These are phyloP conservation scores for Rhizoctonia solani DNA, from an alignment of 1,284 basidiomycete species.

Conservation along the genomic window DNA sequence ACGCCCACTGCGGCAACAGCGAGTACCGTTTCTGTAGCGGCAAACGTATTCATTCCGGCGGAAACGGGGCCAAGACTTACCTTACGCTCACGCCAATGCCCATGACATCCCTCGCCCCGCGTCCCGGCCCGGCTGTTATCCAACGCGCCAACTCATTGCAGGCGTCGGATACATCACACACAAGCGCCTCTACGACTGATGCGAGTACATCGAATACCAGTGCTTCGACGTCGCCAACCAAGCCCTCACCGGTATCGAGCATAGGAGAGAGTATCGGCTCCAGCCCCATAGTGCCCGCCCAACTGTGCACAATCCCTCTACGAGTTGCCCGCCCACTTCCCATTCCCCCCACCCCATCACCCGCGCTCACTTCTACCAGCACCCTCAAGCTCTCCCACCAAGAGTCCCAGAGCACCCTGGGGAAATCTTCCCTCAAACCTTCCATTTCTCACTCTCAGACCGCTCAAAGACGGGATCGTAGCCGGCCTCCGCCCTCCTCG, in stretches of 20 bases:
- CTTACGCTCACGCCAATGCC: neutral
- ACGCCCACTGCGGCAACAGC: neutral
- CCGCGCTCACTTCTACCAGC: conserved; percentile 12
- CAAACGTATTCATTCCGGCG: neutral
- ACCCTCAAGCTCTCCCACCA: conserved; percentile 21
- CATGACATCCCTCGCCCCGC: conserved; percentile 19
- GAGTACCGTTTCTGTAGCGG: neutral
- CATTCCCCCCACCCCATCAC: neutral
- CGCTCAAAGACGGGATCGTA: conserved; percentile 1
- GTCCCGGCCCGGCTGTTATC: conserved; percentile 15
- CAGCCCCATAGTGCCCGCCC: neutral
- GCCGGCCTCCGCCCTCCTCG: conserved; percentile 2
- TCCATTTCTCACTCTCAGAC: neutral
- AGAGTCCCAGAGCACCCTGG: conserved; percentile 30
- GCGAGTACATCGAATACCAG: conserved; percentile 7
- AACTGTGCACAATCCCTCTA: too few species aligned
- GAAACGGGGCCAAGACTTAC: neutral
- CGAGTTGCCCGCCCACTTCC: conserved; percentile 8
- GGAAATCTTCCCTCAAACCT: conserved; percentile 18
- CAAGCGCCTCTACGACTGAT: neutral
- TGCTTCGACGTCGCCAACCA: neutral
- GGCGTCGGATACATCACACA: conserved; percentile 28
- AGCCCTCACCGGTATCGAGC: conserved; percentile 30
- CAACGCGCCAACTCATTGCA: conserved; percentile 32
- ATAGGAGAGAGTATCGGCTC: conserved; percentile 26